Evolutionary conservation across 352 stramenopile species (phyloP).

Genomic region (Pythium volutum): DNA sequence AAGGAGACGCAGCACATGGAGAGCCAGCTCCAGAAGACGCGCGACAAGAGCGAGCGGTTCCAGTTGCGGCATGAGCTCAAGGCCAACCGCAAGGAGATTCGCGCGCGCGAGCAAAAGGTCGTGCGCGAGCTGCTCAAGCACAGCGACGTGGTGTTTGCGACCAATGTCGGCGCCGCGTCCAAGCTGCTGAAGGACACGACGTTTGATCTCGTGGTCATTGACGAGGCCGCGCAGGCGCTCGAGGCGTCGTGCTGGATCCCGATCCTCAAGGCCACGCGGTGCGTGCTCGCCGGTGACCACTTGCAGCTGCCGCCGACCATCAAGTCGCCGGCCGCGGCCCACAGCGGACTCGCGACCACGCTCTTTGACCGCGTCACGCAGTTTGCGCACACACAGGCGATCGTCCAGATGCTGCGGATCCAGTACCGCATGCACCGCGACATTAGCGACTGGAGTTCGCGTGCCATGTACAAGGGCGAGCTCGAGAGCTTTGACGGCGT

Average conservation of each 20-base stretch:
- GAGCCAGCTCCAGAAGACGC: constrained; percentile 50
- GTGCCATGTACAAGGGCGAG: constrained; percentile 92
- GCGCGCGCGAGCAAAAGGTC: constrained; percentile 91
- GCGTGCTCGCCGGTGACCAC: constrained; percentile 93
- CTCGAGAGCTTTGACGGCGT: constrained; percentile 79
- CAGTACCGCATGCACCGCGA: constrained; percentile 97
- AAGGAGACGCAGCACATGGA: constrained; percentile 84
- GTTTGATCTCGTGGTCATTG: constrained; percentile 97
- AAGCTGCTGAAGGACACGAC: constrained; percentile 86
- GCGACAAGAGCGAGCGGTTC: constrained; percentile 44
- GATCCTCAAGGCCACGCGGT: constrained; percentile 88
- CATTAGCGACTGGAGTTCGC: constrained; percentile 95
- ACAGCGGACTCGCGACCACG: constrained; percentile 86
- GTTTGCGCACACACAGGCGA: constrained; percentile 37
- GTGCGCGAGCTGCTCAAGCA: constrained; percentile 89
- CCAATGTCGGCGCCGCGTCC: constrained; percentile 93
- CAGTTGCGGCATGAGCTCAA: constrained; percentile 82
- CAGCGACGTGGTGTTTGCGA: constrained; percentile 95
- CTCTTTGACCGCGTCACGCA: constrained; percentile 96
- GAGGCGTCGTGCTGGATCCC: constrained; percentile 97
- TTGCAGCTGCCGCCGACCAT: constrained; percentile 97
- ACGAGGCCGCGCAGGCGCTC: constrained; percentile 97
- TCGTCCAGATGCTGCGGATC: constrained; percentile 93
- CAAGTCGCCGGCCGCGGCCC: constrained; percentile 82
- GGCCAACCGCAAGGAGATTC: constrained; percentile 93